Evolutionary conservation across 805 yeast genomes (phyloP), one percentile per base, ranked within the genome.

Genomic region (Yueomyces sp.): DNA sequence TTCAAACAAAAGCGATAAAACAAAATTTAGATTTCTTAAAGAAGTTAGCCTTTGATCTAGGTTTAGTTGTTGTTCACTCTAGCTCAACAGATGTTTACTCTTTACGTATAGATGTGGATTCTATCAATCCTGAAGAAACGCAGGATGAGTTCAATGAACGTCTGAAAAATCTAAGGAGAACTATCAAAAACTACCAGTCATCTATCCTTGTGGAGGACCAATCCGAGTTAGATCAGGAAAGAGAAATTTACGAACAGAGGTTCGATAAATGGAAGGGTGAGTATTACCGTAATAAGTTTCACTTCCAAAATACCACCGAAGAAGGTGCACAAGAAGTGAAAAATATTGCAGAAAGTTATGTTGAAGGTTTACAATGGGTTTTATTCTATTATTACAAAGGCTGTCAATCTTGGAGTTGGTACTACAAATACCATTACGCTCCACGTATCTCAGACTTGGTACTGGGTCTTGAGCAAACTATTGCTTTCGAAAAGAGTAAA

Each of bases 281-380:
- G n/a, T 92, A 92, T 59, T 92, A 92, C 62, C 73, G 75, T 47
- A 76, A 76, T n/a, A 39, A 39, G 31, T 39, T 40, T 27, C 39
- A 44, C 29, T 43, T 39, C 38, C 36, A 32, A 26, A 38, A 28
- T 38, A 28, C 31, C 28, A 69, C 80, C 4, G 69, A 79, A 44
- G 62, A 76, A 33, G 81, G 75, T 1, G 62, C 74, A 45, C 81
- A 74, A 1, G 61, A 74, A 46, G 63, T 88, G 50, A 62, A 60
- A n/a, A 79, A 76, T 7, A 59, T 86, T 49, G 73, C 94, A 5
- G 77, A 77, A 51, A 87, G 85, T 57, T 92, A 88, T 57, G 70
- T 92, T 38, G 95, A 88, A 63, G 98, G 98, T 50, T 70, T 90
- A 49, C 98, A 90, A 65, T 90, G 98, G 98, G 97, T 92, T 11